Evolutionary conservation across 2,329 filamentous ascomycete genomes (phyloP), one percentile per base, ranked within the genome.

Genomic region (Paecilomyces sp.): DNA sequence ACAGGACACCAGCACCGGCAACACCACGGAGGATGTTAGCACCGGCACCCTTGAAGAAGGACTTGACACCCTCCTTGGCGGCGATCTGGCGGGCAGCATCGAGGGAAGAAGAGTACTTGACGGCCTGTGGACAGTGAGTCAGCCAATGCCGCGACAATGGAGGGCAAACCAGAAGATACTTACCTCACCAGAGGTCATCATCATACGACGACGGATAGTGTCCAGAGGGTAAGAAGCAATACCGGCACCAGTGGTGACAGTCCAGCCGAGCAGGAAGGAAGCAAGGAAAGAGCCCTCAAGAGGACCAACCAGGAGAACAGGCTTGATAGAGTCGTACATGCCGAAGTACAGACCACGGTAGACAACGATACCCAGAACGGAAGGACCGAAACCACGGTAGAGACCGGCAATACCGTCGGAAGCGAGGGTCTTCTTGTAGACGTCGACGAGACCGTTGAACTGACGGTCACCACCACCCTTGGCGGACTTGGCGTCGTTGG

Each of bases 331-430:
- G 85, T 99, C 94, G 92, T 99, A 99, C 90, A 99, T 90, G 80
- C 94, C 94, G 90, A 99, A 99, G 92, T 99, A 99, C 75, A 99
- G 92, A 97, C 94, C 94, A 91, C 94, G 94, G 91, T 99, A 99
- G 84, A 99, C 94, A 76, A 99, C 82, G 82, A 99, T 99, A 89
- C 94, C 94, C 82, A 90, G 87, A 77, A 99, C 94, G 77, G 94
- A 99, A 80, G 95, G 94, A 87, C 92, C 92, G 90, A 99, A 99
- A 87, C 94, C 94, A 96, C 94, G 94, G 91, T 99, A 99, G 77
- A 99, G 92, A 95, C 94, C 94, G 78, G 88, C 90, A 84, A 99
- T 86, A 95, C 94, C 94, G 81, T 99, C 94, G 75, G 91, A 90
- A 74, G 94, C 93, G 75, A 99, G 88, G 76, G 94, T 99, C 94